phyloP scores from a whole-genome alignment of 306 rosid species.

The Prunus mume region DNA sequence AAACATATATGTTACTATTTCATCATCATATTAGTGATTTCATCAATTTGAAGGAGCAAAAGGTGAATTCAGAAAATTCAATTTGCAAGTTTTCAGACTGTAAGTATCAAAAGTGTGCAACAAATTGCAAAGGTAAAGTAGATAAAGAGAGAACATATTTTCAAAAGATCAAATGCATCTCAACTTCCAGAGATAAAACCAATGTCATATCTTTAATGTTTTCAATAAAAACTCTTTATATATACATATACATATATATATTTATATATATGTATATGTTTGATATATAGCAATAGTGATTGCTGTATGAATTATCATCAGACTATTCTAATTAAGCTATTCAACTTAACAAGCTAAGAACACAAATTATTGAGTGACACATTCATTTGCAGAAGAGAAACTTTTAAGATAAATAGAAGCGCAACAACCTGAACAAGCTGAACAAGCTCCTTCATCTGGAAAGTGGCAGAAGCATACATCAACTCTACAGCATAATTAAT shows the following conservation, averaged over 20 bases:
- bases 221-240: not conserved
- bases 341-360: not conserved
- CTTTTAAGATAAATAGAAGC: slow-evolving; percentile 11
- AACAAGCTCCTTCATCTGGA: slow-evolving; percentile 85
- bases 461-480: slow-evolving; percentile 81
- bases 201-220: not conserved
- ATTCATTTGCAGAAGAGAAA: not conserved
- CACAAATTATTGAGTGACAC: not conserved
- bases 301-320: not conserved
- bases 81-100: not conserved
- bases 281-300: not conserved
- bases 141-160: not conserved
- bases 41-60: not conserved
- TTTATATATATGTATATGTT: not conserved
- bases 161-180: not conserved
- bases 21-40: not conserved
- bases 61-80: not conserved
- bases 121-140: not conserved
- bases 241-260: not conserved
- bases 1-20: not conserved
- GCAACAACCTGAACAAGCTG: slow-evolving; percentile 68
- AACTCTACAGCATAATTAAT: slow-evolving; percentile 77
- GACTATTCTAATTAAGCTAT: not conserved
- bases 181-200: not conserved
- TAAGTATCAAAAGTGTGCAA: not conserved